phyloP scores from a whole-genome alignment of 495 filamentous ascomycete genomes.

The Oidiodendron maius region DNA sequence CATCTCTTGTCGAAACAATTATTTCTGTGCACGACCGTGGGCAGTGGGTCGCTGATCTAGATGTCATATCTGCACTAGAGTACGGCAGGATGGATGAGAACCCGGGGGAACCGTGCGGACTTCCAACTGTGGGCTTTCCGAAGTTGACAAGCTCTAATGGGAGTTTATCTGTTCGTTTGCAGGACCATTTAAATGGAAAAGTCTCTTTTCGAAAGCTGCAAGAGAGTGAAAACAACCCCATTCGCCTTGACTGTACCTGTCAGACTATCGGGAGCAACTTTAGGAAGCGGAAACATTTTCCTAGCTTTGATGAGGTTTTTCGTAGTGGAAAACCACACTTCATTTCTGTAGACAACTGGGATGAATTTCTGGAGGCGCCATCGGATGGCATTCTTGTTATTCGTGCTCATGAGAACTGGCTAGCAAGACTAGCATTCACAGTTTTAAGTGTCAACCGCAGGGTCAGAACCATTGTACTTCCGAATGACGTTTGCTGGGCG shows the following conservation, averaged over 20 bases:
- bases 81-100: not conserved
- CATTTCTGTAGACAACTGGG: constrained; percentile 21
- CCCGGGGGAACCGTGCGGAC: not conserved
- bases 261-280: not conserved
- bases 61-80: constrained; percentile 19
- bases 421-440: constrained; percentile 19
- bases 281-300: not conserved
- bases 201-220: not conserved
- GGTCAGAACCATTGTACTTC: not conserved
- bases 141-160: not conserved
- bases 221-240: not conserved
- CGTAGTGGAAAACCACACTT: constrained; percentile 5
- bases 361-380: constrained; percentile 21
- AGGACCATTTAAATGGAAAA: not conserved
- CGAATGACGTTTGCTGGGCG: not conserved
- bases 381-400: constrained; percentile 4
- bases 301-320: not conserved
- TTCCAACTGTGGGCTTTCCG: not conserved
- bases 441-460: not conserved
- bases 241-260: not conserved
- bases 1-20: constrained; percentile 25
- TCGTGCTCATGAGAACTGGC: constrained; percentile 22
- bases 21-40: constrained; percentile 28
- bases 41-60: constrained; percentile 33
- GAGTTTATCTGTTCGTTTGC: not conserved